phyloP scores from a whole-genome alignment of 768 basidiomycete genomes.

The Myochromella boudieri region DNA sequence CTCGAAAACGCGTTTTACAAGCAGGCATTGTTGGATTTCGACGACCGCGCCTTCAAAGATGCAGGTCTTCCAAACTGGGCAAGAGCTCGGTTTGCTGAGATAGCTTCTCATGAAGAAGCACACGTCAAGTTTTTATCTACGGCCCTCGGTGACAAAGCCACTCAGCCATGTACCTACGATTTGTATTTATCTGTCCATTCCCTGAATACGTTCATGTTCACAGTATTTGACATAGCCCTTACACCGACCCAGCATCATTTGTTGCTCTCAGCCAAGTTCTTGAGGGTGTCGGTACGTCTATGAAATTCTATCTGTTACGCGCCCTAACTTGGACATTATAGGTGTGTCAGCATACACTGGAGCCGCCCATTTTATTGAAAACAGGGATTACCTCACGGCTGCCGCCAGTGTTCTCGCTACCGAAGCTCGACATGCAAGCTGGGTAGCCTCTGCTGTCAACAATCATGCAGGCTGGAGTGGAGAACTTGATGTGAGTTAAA shows the following conservation, averaged over 20 bases:
- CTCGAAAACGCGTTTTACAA: slow-evolving; percentile 42
- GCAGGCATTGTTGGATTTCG: slow-evolving; percentile 36
- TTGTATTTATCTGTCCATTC: slow-evolving; percentile 39
- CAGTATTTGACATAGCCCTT: slow-evolving; percentile 33
- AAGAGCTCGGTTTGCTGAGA: slow-evolving; percentile 47
- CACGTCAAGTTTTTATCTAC: slow-evolving; percentile 45
- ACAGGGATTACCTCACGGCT: slow-evolving; percentile 47
- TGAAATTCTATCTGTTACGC: not conserved
- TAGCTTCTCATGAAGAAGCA: slow-evolving; percentile 47
- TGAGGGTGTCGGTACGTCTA: slow-evolving; percentile 47
- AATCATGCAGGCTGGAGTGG: slow-evolving; percentile 47
- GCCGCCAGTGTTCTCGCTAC: slow-evolving; percentile 58
- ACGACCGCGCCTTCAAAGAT: slow-evolving; percentile 40
- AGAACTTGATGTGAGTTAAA: slow-evolving; percentile 48
- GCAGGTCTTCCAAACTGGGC: slow-evolving; percentile 48
- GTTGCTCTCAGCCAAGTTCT: slow-evolving; percentile 49
- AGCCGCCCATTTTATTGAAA: slow-evolving; percentile 46
- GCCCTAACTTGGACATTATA: not conserved
- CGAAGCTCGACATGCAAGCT: slow-evolving; percentile 60
- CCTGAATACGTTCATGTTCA: not conserved
- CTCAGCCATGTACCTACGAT: slow-evolving; percentile 55
- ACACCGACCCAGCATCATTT: slow-evolving; percentile 50
- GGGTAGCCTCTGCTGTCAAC: slow-evolving; percentile 48
- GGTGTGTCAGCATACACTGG: slow-evolving; percentile 55
- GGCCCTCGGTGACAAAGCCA: slow-evolving; percentile 47